Percentiles rank a stretch among this genome's conserved stretches.
These are phyloP conservation scores for Linum lewisii DNA, from an alignment of 345 rosid genomes.

Conservation along the genomic window DNA sequence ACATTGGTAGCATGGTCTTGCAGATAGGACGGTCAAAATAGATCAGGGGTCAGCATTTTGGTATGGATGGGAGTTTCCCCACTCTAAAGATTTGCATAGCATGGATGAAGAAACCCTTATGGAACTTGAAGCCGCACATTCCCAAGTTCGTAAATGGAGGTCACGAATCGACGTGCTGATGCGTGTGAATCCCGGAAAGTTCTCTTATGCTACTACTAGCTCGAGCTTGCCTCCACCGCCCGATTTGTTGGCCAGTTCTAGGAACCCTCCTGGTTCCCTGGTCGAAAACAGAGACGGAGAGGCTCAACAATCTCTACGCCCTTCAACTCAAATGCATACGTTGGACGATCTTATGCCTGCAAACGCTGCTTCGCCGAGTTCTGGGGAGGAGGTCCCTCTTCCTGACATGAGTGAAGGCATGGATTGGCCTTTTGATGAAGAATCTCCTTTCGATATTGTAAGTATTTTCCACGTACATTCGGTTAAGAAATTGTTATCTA, in stretches of 20 bases:
- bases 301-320: slow-evolving; percentile 24
- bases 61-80: slow-evolving; percentile 34
- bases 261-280: slow-evolving; percentile 27
- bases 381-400: slow-evolving; percentile 26
- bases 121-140: slow-evolving; percentile 47
- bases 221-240: slow-evolving; percentile 30
- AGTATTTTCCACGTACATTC: too few relatives aligned
- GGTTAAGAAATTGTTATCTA: too few relatives aligned
- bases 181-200: slow-evolving; percentile 47
- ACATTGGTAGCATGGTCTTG: slow-evolving; percentile 12
- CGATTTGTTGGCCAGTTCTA: slow-evolving; percentile 30
- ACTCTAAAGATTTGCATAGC: slow-evolving; percentile 36
- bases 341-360: slow-evolving; percentile 27
- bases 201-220: slow-evolving; percentile 35
- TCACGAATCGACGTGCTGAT: slow-evolving; percentile 49
- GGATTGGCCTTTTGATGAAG: slow-evolving; percentile 17
- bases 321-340: slow-evolving; percentile 8
- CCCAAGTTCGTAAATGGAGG: slow-evolving; percentile 39
- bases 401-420: slow-evolving; percentile 27
- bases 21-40: slow-evolving; percentile 30
- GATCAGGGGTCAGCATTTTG: slow-evolving; percentile 29
- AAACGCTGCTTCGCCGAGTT: slow-evolving; percentile 24
- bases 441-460: slow-evolving; percentile 31
- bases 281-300: slow-evolving; percentile 27
- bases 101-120: slow-evolving; percentile 44